Evolutionary conservation across 345 rosid species (phyloP), one percentile per base, ranked within the genome.

Genomic region (Firmiana major): DNA sequence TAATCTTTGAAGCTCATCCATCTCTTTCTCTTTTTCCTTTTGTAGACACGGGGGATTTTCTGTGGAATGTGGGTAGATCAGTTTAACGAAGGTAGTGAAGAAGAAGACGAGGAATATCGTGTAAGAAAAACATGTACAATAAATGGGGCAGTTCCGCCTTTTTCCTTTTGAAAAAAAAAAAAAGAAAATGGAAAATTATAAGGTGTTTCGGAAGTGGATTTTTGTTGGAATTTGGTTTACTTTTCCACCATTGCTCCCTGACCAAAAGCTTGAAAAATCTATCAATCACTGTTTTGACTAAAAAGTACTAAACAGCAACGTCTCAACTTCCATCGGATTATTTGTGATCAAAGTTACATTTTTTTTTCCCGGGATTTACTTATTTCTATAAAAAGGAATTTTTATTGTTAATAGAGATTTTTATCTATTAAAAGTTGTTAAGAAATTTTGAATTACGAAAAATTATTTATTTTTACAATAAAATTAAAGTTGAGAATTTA

Each of bases 1-100:
- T 45, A 81, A 73, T 75, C 84, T 81, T 64, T 46, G 78, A 22
- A 72, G 71, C 82, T 60, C 34, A 3, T 3, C 82, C 86, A 84
- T 84, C 57, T 21, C 54, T 40, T 38, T 43, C 2, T 24, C 43
- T 21, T 24, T 31, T 26, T 38, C 40, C 7, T 15, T 24, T 31
- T 11, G 4, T 12, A 21, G n/a, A 36, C 38, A 55, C 62, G 12
- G 28, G 19, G 24, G 13, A 2, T 40, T 42, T 45, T 5, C 26
- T 22, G 24, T 10, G 8, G 40, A 9, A 34, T 9, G 62, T 43
- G 28, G 42, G 59, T 46, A 43, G 55, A 63, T 75, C 77, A 75
- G 31, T 26, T 62, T 31, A 36, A 19, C 24, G 73, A 45, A 43
- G 19, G 15, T 9, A 24, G 9, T 7, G 28, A 11, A 16, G 69